A percentile compares a stretch with the other conserved stretches of the same genome.
Conservation (phyloP, 2,329 filamentous ascomycete species). For the Dothiorella sarmentorum region DNA sequence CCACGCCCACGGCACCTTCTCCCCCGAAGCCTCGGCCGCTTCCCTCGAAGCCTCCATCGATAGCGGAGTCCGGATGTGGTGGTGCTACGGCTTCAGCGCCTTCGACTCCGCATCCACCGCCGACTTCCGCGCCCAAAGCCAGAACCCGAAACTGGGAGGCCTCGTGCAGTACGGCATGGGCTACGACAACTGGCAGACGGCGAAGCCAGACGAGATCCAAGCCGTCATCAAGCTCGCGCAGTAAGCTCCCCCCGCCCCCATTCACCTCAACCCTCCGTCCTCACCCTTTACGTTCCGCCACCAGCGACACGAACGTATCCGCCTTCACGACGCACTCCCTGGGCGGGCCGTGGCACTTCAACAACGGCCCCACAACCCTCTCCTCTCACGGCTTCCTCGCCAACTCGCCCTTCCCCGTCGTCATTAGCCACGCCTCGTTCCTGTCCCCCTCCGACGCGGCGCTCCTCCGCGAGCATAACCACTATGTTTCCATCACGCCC, state of each 20-base stretch:
- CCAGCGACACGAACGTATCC: conserved; percentile 20
- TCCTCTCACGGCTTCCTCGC: conserved; percentile 40
- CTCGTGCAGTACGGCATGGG: conserved; percentile 19
- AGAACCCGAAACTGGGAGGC: not conserved
- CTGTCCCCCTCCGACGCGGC: conserved; percentile 39
- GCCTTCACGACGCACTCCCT: conserved; percentile 43
- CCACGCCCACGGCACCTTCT: conserved; percentile 50
- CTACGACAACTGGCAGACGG: conserved; percentile 15
- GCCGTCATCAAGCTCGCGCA: not conserved
- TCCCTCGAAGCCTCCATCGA: conserved; percentile 48
- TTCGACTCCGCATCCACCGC: conserved; percentile 18
- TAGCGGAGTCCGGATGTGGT: conserved; percentile 47
- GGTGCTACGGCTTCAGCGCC: conserved; percentile 39
- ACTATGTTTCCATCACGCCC: conserved; percentile 56
- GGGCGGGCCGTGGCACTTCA: conserved; percentile 23
- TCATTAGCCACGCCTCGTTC: conserved; percentile 53
- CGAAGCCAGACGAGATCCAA: conserved; percentile 12
- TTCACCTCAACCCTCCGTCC: too few relatives aligned
- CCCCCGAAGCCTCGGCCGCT: conserved; percentile 40
- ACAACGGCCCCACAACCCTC: conserved; percentile 41
- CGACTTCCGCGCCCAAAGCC: conserved; percentile 1
- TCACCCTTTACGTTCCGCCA: too few relatives aligned
- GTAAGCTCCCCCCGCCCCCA: not conserved
- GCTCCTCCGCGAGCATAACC: conserved; percentile 49
- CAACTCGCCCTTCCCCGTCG: conserved; percentile 45